Evolutionary conservation across 2,329 filamentous ascomycete genomes (phyloP).

Genomic region (Periconia sp.): DNA sequence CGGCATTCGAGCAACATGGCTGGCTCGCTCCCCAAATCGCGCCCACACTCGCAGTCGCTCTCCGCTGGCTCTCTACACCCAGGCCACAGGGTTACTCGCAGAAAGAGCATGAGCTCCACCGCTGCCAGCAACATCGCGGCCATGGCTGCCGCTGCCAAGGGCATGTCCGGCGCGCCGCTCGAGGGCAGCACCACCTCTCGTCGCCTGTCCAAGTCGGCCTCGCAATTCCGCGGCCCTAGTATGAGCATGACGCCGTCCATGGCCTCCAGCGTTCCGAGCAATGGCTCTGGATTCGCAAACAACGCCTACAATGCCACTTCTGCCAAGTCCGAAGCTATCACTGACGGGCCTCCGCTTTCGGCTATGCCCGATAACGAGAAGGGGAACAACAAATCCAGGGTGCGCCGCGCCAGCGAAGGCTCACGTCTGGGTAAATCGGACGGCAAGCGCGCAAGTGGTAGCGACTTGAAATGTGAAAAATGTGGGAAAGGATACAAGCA

Average conservation of each 20-base stretch:
- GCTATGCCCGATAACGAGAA: slow-evolving; percentile 48
- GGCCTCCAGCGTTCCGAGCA: slow-evolving; percentile 68
- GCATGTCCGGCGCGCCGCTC: slow-evolving; percentile 64
- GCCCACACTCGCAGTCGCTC: slow-evolving; percentile 80
- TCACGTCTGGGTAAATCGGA: slow-evolving; percentile 80
- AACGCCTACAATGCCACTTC: slow-evolving; percentile 36
- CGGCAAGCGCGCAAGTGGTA: slow-evolving; percentile 73
- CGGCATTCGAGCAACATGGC: slow-evolving; percentile 54
- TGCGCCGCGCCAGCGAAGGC: slow-evolving; percentile 77
- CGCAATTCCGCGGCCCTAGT: slow-evolving; percentile 50
- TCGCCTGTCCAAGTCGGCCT: slow-evolving; percentile 64
- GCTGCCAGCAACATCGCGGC: slow-evolving; percentile 73
- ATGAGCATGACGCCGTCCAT: slow-evolving; percentile 64
- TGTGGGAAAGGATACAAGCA: slow-evolving; percentile 99
- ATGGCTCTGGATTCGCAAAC: slow-evolving; percentile 42
- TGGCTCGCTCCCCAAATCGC: slow-evolving; percentile 66
- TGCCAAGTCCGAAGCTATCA: slow-evolving; percentile 60
- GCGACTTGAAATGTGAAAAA: slow-evolving; percentile 92
- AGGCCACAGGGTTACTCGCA: slow-evolving; percentile 82
- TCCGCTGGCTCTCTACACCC: slow-evolving; percentile 76
- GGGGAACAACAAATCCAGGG: slow-evolving; percentile 55
- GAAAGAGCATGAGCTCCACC: slow-evolving; percentile 87
- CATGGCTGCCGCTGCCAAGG: slow-evolving; percentile 69
- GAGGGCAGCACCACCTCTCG: slow-evolving; percentile 59
- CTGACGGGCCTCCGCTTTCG: slow-evolving; percentile 66